Percentiles rank a stretch among this genome's conserved stretches.
These are phyloP conservation scores for Exophiala viscosa DNA, from an alignment of 2,329 filamentous ascomycete genomes.

Conservation along the genomic window DNA sequence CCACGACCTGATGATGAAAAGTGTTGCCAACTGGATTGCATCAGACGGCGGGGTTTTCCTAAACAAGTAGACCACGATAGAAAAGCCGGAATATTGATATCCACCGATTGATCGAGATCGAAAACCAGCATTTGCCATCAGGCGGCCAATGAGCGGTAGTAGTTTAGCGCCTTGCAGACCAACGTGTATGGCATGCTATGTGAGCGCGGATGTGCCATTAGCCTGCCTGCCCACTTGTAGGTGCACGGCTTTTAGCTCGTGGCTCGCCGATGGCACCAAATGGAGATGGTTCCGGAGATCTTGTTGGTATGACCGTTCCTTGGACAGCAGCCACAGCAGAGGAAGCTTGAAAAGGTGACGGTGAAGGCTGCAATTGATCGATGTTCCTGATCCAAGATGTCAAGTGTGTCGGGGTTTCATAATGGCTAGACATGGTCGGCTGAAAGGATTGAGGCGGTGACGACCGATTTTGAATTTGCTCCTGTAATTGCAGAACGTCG, in stretches of 20 bases:
- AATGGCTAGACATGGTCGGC: constrained; percentile 15
- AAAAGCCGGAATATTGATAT: too few relatives aligned
- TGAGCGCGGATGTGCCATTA: constrained; percentile 29
- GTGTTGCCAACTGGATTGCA: constrained; percentile 7
- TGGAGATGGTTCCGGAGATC: constrained; percentile 18
- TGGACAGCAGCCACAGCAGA: constrained; percentile 4
- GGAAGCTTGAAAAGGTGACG: constrained; percentile 11
- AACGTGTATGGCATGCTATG: too few relatives aligned
- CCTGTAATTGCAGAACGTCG: constrained; percentile 8
- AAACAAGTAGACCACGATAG: neutral
- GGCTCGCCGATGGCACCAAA: constrained; percentile 42
- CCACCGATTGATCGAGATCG: too few relatives aligned
- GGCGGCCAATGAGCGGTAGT: too few relatives aligned
- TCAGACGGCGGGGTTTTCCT: neutral
- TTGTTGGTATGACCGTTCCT: constrained; percentile 3
- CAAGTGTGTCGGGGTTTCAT: constrained; percentile 6
- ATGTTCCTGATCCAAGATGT: constrained; percentile 4
- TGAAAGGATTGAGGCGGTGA: constrained; percentile 16
- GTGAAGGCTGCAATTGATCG: constrained; percentile 6
- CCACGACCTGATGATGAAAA: constrained; percentile 25
- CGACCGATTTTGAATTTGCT: constrained; percentile 19
- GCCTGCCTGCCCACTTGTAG: constrained; percentile 48
- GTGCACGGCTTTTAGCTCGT: constrained; percentile 33
- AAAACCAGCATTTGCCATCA: too few relatives aligned
- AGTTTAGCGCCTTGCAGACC: too few relatives aligned